Percentiles rank a stretch among this genome's conserved stretches.
Evolutionary conservation across 176 grass and related monocot species (phyloP).

Genomic region (Dendrocalamus sinicus): DNA sequence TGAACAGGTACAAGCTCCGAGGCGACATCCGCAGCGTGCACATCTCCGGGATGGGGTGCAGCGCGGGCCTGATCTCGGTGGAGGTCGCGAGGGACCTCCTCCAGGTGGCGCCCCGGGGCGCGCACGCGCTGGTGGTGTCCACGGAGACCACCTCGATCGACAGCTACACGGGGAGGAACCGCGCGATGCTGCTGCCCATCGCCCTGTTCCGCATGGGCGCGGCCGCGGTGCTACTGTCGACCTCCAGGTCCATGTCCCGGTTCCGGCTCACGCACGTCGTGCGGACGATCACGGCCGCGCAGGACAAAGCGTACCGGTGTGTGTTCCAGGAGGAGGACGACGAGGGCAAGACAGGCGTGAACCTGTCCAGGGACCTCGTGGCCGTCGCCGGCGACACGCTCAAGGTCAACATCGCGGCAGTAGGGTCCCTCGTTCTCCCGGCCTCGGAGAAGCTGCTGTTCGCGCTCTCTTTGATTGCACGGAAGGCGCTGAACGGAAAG

Average conservation of each 20-base stretch:
- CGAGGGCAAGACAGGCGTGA: background rate
- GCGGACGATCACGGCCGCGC: conserved; percentile 38
- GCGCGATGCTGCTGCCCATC: conserved; percentile 22
- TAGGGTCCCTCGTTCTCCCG: conserved; percentile 30
- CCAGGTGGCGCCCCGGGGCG: background rate
- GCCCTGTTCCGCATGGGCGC: conserved; percentile 47
- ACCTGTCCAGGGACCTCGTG: conserved; percentile 40
- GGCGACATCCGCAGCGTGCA: conserved; percentile 2
- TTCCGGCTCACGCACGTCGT: conserved; percentile 43
- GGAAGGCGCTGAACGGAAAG: background rate
- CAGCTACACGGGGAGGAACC: conserved; percentile 29
- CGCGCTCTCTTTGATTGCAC: background rate
- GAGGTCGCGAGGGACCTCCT: conserved; percentile 28
- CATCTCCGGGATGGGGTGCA: conserved; percentile 52
- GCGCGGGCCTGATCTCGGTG: conserved; percentile 45
- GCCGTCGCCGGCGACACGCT: background rate
- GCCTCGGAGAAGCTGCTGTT: conserved; percentile 30
- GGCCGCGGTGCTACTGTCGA: conserved; percentile 20
- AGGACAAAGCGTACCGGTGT: conserved; percentile 32
- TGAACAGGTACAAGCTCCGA: conserved; percentile 32
- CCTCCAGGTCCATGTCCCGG: background rate
- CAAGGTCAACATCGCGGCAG: conserved; percentile 11
- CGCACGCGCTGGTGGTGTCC: conserved; percentile 40
- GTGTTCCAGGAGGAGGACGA: conserved; percentile 36
- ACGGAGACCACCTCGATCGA: conserved; percentile 27